Conservation (phyloP, 2,329 filamentous ascomycete genomes). For the Cytospora schulzeri region DNA sequence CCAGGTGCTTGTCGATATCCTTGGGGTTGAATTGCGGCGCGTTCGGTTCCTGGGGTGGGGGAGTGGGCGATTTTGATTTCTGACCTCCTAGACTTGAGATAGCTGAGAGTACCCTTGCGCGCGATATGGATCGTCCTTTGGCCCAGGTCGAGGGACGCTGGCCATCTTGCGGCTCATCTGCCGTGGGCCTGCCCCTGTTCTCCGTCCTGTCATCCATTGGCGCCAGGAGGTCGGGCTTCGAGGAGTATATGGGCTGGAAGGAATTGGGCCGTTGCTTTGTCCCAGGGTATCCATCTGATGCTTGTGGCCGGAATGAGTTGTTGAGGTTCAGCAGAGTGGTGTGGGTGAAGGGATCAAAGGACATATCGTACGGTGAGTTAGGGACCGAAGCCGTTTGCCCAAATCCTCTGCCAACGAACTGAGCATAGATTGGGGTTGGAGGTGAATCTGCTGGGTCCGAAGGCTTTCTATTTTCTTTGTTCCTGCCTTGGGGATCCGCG, state of each 20-base stretch:
- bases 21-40: constrained; percentile 57
- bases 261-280: constrained; percentile 54
- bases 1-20: constrained; percentile 59
- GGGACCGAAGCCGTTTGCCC: constrained; percentile 32
- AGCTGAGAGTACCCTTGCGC: constrained; percentile 43
- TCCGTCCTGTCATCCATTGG: constrained; percentile 25
- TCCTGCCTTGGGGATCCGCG: constrained; percentile 50
- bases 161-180: constrained; percentile 18
- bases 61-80: constrained; percentile 40
- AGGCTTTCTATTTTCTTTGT: constrained; percentile 83
- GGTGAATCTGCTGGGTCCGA: constrained; percentile 42
- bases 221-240: constrained; percentile 30
- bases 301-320: constrained; percentile 28
- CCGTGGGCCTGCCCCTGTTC: constrained; percentile 28
- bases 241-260: constrained; percentile 45
- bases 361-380: constrained; percentile 20
- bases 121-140: constrained; percentile 45
- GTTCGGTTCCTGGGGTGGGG: constrained; percentile 41
- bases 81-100: constrained; percentile 42
- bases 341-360: constrained; percentile 23
- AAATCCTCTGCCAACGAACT: constrained; percentile 59
- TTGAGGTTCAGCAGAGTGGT: constrained; percentile 26
- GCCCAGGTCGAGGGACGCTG: constrained; percentile 31
- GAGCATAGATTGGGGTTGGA: constrained; percentile 77
- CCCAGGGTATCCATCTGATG: constrained; percentile 15